phyloP scores from a whole-genome alignment of 2,329 filamentous ascomycete species.

The Macrophomina tecta region DNA sequence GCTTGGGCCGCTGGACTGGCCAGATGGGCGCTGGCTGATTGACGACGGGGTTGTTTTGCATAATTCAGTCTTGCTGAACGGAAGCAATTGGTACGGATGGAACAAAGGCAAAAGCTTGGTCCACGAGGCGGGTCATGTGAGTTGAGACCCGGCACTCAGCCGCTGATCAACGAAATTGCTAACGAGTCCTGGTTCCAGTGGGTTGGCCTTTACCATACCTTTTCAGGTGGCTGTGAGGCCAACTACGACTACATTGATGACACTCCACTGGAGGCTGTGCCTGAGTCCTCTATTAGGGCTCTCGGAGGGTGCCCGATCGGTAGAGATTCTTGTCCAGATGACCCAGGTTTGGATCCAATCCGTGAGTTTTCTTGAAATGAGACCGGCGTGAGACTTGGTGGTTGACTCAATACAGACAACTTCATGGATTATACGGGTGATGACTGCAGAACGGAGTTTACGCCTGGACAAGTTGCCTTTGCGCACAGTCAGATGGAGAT shows the following conservation, averaged over 20 bases:
- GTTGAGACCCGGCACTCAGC: not conserved
- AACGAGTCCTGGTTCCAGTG: conserved; percentile 36
- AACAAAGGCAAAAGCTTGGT: conserved; percentile 44
- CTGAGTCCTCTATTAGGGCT: not conserved
- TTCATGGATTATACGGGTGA: not conserved
- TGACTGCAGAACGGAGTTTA: not conserved
- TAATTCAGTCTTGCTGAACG: conserved; percentile 42
- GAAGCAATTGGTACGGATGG: not conserved
- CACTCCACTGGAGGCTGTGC: conserved; percentile 46
- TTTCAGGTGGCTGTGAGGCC: conserved; percentile 44
- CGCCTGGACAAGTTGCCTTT: not conserved
- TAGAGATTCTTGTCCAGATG: conserved; percentile 38
- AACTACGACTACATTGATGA: conserved; percentile 51
- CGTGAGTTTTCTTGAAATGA: conserved; percentile 21
- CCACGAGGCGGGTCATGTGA: conserved; percentile 54
- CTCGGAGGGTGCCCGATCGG: conserved; percentile 3
- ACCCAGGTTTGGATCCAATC: conserved; percentile 41
- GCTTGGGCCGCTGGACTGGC: not conserved
- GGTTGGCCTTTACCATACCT: conserved; percentile 58
- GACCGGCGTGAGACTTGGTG: too few species aligned
- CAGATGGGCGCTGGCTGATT: conserved; percentile 36
- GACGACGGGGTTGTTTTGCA: conserved; percentile 50
- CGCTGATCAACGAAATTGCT: not conserved
- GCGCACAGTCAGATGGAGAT: too few species aligned
- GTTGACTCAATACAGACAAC: not conserved